A percentile compares a stretch with the other conserved stretches of the same genome.
phyloP scores from a whole-genome alignment of 208 protist genomes.

The Crithidia acanthocephali region DNA sequence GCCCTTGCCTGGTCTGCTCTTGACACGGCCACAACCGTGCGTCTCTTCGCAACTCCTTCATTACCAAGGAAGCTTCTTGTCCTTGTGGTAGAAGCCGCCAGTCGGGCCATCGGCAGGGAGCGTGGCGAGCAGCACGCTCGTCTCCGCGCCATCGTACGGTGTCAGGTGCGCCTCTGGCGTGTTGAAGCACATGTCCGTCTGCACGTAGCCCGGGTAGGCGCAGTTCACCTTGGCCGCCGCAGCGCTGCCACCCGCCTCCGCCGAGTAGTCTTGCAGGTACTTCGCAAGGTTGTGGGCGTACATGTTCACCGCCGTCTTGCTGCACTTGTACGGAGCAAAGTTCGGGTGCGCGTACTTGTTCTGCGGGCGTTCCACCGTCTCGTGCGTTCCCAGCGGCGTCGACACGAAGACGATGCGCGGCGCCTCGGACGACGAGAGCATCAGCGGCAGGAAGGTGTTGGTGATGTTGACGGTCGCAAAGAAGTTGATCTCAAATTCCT shows the following conservation, averaged over 20 bases:
- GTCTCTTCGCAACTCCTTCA: not conserved
- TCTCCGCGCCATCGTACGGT: conserved; percentile 79
- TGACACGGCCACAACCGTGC: not conserved
- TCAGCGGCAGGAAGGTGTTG: conserved; percentile 70
- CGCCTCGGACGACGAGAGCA: conserved; percentile 58
- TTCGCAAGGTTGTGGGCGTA: conserved; percentile 84
- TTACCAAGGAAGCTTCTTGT: conserved; percentile 80
- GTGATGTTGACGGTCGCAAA: conserved; percentile 66
- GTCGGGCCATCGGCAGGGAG: conserved; percentile 79
- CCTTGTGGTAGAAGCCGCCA: conserved; percentile 81
- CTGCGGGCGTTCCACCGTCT: conserved; percentile 53
- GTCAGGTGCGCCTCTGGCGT: conserved; percentile 47
- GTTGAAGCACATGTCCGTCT: conserved; percentile 79
- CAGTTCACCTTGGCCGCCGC: conserved; percentile 71
- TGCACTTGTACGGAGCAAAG: conserved; percentile 63
- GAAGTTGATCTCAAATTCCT: conserved; percentile 77
- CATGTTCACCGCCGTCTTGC: conserved; percentile 83
- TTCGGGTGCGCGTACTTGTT: conserved; percentile 48
- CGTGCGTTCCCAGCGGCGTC: conserved; percentile 69
- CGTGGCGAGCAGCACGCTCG: conserved; percentile 74
- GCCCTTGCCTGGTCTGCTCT: not conserved
- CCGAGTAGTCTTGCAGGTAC: conserved; percentile 53
- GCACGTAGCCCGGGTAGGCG: conserved; percentile 78
- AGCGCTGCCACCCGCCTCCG: conserved; percentile 54
- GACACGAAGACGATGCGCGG: conserved; percentile 78